Evolutionary conservation across 2,329 filamentous ascomycete genomes (phyloP).

Genomic region (Fusarium pseudonygamai): DNA sequence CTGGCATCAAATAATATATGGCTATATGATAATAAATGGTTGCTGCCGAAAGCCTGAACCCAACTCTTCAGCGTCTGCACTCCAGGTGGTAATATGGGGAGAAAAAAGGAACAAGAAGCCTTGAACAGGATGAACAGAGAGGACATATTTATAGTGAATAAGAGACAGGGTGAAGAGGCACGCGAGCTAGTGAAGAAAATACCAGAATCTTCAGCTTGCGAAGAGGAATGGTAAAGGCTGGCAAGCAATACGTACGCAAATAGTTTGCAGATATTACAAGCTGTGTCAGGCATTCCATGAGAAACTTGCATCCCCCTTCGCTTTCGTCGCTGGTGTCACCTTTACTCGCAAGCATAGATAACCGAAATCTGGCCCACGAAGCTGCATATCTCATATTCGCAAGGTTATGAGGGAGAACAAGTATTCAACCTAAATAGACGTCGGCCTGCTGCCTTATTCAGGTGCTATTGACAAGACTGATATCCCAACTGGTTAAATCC

Average conservation of each 20-base stretch:
- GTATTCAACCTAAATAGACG: neutral
- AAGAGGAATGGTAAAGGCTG: too few species aligned
- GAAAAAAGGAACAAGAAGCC: neutral
- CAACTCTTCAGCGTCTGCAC: too few species aligned
- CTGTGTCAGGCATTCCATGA: neutral
- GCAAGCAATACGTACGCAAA: neutral
- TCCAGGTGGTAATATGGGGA: neutral
- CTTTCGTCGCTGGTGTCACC: too few species aligned
- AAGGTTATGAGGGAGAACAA: neutral
- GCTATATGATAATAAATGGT: neutral
- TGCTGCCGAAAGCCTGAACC: neutral
- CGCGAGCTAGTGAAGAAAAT: neutral
- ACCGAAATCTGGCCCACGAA: neutral
- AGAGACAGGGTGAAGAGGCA: too few species aligned
- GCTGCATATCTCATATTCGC: neutral
- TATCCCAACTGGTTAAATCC: neutral
- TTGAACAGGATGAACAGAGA: neutral
- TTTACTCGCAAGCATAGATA: neutral
- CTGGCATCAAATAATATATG: neutral
- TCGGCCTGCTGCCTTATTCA: neutral
- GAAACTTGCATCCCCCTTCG: neutral
- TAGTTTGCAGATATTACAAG: neutral
- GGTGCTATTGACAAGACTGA: neutral
- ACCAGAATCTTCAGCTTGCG: too few species aligned
- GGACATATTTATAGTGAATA: neutral